A percentile compares a stretch with the other conserved stretches of the same genome.
phyloP scores from a whole-genome alignment of 2,329 filamentous ascomycete species.

The Phyllosticta ampelicida region DNA sequence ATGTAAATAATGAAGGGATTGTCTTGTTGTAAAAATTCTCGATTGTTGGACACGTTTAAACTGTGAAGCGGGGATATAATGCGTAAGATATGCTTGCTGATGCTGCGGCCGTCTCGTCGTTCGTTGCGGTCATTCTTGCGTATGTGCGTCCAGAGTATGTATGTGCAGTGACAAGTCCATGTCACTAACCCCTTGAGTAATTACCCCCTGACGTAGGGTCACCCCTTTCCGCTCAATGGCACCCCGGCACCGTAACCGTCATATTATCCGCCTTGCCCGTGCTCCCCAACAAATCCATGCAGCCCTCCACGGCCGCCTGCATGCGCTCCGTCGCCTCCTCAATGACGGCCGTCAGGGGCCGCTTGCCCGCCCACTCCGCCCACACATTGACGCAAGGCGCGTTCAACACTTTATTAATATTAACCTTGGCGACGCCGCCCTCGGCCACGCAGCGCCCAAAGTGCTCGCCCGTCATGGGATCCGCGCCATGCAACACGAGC shows the following conservation, averaged over 20 bases:
- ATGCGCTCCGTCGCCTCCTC: slow-evolving; percentile 45
- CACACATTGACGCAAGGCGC: slow-evolving; percentile 38
- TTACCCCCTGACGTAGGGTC: no score
- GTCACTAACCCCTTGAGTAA: neutral
- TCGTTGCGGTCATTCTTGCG: no score
- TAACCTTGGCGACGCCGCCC: slow-evolving; percentile 45
- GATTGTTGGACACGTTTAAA: no score
- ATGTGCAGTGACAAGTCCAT: no score
- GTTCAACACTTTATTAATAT: slow-evolving; percentile 50
- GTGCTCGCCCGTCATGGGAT: slow-evolving; percentile 45
- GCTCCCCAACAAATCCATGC: slow-evolving; percentile 42
- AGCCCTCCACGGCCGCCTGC: slow-evolving; percentile 44
- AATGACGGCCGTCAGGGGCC: slow-evolving; percentile 43
- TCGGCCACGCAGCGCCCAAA: slow-evolving; percentile 40
- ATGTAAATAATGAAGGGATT: no score
- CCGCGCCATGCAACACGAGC: slow-evolving; percentile 49
- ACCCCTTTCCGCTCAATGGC: neutral
- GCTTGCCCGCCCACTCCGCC: slow-evolving; percentile 39
- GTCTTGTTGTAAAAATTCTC: no score
- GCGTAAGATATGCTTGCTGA: no score
- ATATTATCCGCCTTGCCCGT: slow-evolving; percentile 22
- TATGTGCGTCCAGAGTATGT: no score
- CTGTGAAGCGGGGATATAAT: no score
- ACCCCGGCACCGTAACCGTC: neutral
- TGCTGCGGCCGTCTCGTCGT: no score